A percentile compares a stretch with the other conserved stretches of the same genome.
Conservation (phyloP, 2,329 filamentous ascomycete species). For the Fusarium dimerum region DNA sequence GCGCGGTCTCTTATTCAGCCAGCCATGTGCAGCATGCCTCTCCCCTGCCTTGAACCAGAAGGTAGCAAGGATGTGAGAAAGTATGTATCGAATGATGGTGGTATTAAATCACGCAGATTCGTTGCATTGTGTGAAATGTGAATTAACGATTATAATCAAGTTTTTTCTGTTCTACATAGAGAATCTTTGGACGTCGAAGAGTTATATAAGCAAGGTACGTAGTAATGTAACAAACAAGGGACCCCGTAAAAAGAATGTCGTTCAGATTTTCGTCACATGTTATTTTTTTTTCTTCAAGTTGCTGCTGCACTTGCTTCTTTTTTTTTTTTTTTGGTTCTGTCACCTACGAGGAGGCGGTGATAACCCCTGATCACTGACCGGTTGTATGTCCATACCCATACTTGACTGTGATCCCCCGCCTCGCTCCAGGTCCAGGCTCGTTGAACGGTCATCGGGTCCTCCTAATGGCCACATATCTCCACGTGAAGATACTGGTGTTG, state of each 20-base stretch:
- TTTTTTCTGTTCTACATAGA: too few species aligned
- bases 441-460: background rate
- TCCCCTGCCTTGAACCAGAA: too few species aligned
- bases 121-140: too few species aligned
- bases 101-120: too few species aligned
- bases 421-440: background rate
- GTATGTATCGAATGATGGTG: too few species aligned
- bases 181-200: too few species aligned
- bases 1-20: too few species aligned
- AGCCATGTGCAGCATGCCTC: too few species aligned
- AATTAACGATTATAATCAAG: too few species aligned
- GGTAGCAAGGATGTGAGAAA: too few species aligned
- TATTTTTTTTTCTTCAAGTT: too few species aligned
- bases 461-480: background rate
- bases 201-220: too few species aligned
- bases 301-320: background rate
- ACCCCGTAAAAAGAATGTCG: background rate
- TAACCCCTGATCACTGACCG: background rate
- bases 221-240: background rate
- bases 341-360: background rate
- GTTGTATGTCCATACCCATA: background rate
- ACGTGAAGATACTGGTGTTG: background rate
- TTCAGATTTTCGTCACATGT: background rate
- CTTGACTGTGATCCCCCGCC: background rate
- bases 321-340: background rate